A percentile compares a stretch with the other conserved stretches of the same genome.
Conservation (phyloP, 2,329 filamentous ascomycete genomes). For the Hymenoscyphus repandus region DNA sequence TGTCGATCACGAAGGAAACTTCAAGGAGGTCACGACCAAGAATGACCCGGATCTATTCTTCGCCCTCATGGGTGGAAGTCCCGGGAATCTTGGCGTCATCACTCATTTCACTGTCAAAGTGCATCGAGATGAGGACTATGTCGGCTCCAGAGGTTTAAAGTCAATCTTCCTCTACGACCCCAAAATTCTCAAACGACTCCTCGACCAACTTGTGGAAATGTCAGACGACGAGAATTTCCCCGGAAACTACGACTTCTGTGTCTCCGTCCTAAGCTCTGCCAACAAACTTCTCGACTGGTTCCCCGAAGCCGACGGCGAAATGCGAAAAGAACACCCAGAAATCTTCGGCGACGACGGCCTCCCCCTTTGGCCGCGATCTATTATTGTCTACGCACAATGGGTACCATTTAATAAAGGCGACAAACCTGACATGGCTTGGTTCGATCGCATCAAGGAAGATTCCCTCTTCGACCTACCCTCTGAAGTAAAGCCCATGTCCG, state of each 20-base stretch:
- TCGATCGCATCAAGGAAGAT: conserved; percentile 34
- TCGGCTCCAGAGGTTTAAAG: conserved; percentile 39
- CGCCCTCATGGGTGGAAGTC: conserved; percentile 31
- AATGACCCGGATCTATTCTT: conserved; percentile 30
- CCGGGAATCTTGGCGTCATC: conserved; percentile 32
- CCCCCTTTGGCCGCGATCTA: conserved; percentile 34
- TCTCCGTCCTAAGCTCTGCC: conserved; percentile 41
- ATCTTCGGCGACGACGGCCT: conserved; percentile 7
- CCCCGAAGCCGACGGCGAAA: conserved; percentile 32
- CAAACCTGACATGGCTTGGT: conserved; percentile 35
- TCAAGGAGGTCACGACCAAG: conserved; percentile 23
- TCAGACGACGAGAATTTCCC: conserved; percentile 39
- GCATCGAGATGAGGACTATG: conserved; percentile 35
- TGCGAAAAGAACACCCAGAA: conserved; percentile 11
- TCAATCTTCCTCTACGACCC: conserved; percentile 38
- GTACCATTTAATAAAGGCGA: conserved; percentile 36
- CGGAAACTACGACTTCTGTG: conserved; percentile 42
- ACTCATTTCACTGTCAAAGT: conserved; percentile 35
- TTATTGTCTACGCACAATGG: conserved; percentile 46
- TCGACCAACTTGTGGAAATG: conserved; percentile 40
- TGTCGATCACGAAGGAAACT: conserved; percentile 27
- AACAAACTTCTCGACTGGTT: conserved; percentile 34
- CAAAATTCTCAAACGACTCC: conserved; percentile 34
- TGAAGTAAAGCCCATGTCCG: conserved; percentile 38
- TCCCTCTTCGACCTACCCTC: conserved; percentile 30